phyloP scores from a whole-genome alignment of 1,139 yeast species.

The Geotrichum bryndzae region DNA sequence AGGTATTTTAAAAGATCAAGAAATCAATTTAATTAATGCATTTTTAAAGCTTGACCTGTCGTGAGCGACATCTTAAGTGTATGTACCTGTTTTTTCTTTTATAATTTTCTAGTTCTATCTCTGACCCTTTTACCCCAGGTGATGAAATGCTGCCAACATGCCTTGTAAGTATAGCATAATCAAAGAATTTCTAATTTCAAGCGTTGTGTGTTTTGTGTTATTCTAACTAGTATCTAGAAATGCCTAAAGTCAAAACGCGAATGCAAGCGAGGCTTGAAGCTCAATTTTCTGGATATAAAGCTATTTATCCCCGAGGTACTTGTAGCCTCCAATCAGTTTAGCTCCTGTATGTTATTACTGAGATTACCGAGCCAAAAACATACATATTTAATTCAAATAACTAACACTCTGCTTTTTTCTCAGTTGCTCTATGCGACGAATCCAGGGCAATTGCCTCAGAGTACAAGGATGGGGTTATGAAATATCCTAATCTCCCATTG shows the following conservation, averaged over 20 bases:
- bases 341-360: neutral
- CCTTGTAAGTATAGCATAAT: neutral
- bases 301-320: slow-evolving; percentile 13
- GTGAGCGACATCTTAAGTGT: slow-evolving; percentile 20
- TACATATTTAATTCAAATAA: too few relatives aligned
- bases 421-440: slow-evolving; percentile 18
- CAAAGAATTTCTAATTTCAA: too few relatives aligned
- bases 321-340: slow-evolving; percentile 6
- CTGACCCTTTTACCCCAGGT: neutral
- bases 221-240: slow-evolving; percentile 7
- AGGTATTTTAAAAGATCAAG: neutral
- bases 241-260: slow-evolving; percentile 18
- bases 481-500: slow-evolving; percentile 10
- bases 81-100: neutral
- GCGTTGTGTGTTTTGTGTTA: neutral
- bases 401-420: neutral
- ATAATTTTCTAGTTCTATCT: neutral
- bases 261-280: slow-evolving; percentile 19
- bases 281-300: slow-evolving; percentile 19
- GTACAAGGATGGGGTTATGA: slow-evolving; percentile 17
- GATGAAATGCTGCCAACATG: neutral
- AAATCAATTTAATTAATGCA: neutral
- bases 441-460: slow-evolving; percentile 20
- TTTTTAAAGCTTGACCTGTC: slow-evolving; percentile 17
- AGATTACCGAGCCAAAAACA: neutral